Conservation (phyloP, 164 flowering plant species). For the Tetracentron sinense region DNA sequence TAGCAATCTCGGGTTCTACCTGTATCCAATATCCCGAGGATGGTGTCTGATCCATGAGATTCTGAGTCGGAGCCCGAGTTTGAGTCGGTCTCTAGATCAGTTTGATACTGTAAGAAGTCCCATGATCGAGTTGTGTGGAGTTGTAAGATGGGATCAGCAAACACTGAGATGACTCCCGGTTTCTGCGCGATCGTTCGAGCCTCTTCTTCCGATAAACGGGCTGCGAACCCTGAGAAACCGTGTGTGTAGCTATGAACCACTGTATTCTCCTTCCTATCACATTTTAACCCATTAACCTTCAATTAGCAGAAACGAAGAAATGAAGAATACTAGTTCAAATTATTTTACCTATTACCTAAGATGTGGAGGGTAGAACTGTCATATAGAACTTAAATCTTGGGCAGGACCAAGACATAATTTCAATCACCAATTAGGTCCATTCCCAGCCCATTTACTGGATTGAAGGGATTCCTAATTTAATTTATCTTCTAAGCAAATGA, state of each 20-base stretch:
- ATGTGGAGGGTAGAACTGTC: too few species aligned
- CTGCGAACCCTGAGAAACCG: conserved; percentile 60
- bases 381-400: too few species aligned
- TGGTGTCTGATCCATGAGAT: conserved; percentile 22
- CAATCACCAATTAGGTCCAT: too few species aligned
- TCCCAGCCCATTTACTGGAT: too few species aligned
- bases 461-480: too few species aligned
- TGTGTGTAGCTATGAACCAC: conserved; percentile 39
- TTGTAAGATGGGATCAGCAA: conserved; percentile 39
- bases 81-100: conserved; percentile 21
- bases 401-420: too few species aligned
- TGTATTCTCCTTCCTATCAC: background rate
- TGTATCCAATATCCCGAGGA: conserved; percentile 55
- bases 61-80: conserved; percentile 3
- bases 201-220: conserved; percentile 39
- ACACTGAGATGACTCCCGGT: conserved; percentile 55
- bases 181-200: conserved; percentile 30
- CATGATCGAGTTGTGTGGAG: conserved; percentile 68
- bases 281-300: too few species aligned
- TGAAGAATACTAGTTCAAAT: too few species aligned
- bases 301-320: too few species aligned
- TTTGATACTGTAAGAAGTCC: conserved; percentile 51
- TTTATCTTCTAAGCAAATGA: too few species aligned
- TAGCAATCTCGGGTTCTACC: conserved; percentile 20
- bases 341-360: too few species aligned